Base-by-base conservation (phyloP, 495 filamentous ascomycete genomes). In the Pyrenopolyporus hunteri region DNA sequence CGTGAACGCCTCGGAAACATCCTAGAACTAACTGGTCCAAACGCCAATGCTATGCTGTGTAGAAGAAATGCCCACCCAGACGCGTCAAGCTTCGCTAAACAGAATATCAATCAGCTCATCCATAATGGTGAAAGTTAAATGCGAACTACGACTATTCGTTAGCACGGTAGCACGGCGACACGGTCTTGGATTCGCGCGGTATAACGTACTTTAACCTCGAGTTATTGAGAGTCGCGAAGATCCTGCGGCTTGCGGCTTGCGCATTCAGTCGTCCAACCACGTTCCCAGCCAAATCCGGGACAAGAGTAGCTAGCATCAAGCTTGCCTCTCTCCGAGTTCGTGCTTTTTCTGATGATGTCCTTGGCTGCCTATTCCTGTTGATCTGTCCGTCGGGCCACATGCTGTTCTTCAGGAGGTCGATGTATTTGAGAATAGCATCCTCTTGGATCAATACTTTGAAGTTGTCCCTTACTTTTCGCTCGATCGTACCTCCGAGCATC, bases 401-500 rank as follows among this genome's bases (percentile, higher is more conserved):
- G 4, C 75, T 82, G 40, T 89, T 86, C 55, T 81, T 88, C 4
- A 91, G 72, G 26, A 92, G 70, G 13, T 78, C 71, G 46, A 98
- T 76, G 65, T 95, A 96, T 37, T 83, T 84, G 29, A 93, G 76
- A 6, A 98, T 70, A 7, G 86, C 83, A 13, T 96, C 89, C 64
- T 97, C 93, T 37, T 90, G 84, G 20, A 89, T 66, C 9, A 92
- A 70, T 13, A 78, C 75, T 53, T 83, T 85, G 28, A 88, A 86
- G 25, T 86, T 87, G 26, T 99, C 95, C 17, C 92, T 86, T 29
- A 97, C 87, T 73, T 93, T 94, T 23, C 93, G 87, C 76, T 99
- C 95, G 54, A 99, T 95, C 0, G 95, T 97, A 16, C 95, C 95
- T n/a, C 95, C 95, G 4, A 87, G 73, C 54, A 87, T 73, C 66